Evolutionary conservation across 129 eudicot genomes (phyloP).

Genomic region (Deinandra increscens): DNA sequence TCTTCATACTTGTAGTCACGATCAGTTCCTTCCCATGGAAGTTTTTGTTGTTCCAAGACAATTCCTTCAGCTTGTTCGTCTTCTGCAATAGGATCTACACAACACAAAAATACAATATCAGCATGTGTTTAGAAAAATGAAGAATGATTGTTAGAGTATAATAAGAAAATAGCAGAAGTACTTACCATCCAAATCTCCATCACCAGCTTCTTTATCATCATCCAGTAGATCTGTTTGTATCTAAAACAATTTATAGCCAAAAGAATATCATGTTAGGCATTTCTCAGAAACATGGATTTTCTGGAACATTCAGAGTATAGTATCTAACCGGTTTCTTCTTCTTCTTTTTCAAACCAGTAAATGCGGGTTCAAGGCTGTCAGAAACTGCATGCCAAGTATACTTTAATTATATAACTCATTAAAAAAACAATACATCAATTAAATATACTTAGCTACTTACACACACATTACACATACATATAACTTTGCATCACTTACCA

Average conservation of each 20-base stretch:
- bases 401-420: neutral
- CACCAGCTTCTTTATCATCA: constrained; percentile 57
- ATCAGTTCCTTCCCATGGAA: constrained; percentile 78
- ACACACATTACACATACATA: too few species aligned
- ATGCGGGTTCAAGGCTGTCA: constrained; percentile 59
- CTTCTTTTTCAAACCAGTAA: constrained; percentile 83
- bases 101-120: neutral
- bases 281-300: neutral
- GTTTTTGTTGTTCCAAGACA: constrained; percentile 46
- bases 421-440: neutral
- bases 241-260: constrained; percentile 32
- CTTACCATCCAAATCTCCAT: constrained; percentile 62
- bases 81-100: constrained; percentile 44
- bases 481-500: neutral
- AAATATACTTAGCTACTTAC: neutral
- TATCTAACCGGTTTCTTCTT: constrained; percentile 66
- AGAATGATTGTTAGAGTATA: too few species aligned
- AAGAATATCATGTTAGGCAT: neutral
- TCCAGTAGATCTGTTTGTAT: constrained; percentile 55
- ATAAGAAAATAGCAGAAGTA: neutral
- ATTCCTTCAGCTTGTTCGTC: constrained; percentile 58
- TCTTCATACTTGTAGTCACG: constrained; percentile 71
- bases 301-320: neutral
- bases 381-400: constrained; percentile 41
- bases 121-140: neutral